These are phyloP conservation scores for Delphinella strobiligena DNA, from an alignment of 2,329 filamentous ascomycete species.

Conservation along the genomic window DNA sequence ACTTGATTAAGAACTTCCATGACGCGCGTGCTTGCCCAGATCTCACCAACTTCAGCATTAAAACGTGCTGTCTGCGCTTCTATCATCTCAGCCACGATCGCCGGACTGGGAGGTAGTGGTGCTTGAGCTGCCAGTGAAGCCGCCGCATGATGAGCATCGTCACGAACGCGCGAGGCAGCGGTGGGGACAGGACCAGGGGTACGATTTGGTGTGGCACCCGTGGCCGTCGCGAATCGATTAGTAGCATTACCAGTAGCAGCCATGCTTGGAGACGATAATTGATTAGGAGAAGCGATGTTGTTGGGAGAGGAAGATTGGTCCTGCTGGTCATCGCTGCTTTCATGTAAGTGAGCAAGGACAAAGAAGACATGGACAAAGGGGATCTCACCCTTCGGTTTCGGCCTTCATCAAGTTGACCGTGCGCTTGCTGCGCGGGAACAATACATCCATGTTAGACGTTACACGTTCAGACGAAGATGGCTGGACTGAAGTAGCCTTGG, in stretches of 20 bases:
- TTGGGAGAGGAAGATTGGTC: not conserved
- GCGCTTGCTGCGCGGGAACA: conserved; percentile 15
- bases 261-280: conserved; percentile 5
- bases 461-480: conserved; percentile 6
- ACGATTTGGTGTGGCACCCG: conserved; percentile 26
- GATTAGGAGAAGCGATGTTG: not conserved
- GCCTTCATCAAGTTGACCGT: not conserved
- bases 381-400: too few relatives aligned
- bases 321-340: not conserved
- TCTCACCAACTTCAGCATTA: conserved; percentile 50
- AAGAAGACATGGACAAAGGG: too few relatives aligned
- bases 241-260: too few relatives aligned
- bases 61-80: conserved; percentile 58
- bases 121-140: conserved; percentile 9
- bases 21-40: conserved; percentile 56
- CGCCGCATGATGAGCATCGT: conserved; percentile 10
- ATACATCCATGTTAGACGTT: conserved; percentile 22
- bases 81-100: conserved; percentile 62
- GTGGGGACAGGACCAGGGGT: conserved; percentile 30
- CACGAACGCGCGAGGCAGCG: conserved; percentile 12
- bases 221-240: too few relatives aligned
- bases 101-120: conserved; percentile 66
- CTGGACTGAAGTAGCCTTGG: too few relatives aligned
- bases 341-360: not conserved
- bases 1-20: conserved; percentile 52